Evolutionary conservation across 2,329 filamentous ascomycete genomes (phyloP).

Genomic region (Penicillium sp.): DNA sequence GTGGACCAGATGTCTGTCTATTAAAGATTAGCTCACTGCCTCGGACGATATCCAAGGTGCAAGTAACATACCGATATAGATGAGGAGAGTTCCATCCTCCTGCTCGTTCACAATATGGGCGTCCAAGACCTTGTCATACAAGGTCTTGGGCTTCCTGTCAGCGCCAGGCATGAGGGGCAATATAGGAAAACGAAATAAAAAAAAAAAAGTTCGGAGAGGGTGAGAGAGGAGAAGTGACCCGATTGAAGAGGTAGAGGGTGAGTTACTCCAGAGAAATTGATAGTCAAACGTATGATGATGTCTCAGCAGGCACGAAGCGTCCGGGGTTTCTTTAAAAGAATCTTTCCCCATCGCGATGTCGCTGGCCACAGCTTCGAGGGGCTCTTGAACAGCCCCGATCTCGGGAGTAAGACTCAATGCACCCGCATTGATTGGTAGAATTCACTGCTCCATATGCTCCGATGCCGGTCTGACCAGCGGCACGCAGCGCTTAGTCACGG

Average conservation of each 20-base stretch:
- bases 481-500: conserved; percentile 22
- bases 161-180: conserved; percentile 72
- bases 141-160: conserved; percentile 74
- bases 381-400: conserved; percentile 33
- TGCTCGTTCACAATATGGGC: conserved; percentile 95
- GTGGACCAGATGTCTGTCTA: conserved; percentile 93
- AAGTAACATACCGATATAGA: conserved; percentile 79
- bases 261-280: background rate
- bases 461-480: conserved; percentile 16
- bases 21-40: conserved; percentile 28
- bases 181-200: conserved; percentile 11
- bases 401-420: conserved; percentile 43
- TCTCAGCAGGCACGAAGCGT: conserved; percentile 7
- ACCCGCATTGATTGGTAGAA: conserved; percentile 31
- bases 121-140: conserved; percentile 97
- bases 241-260: conserved; percentile 9
- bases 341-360: conserved; percentile 38
- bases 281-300: conserved; percentile 2
- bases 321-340: conserved; percentile 28
- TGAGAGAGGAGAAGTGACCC: background rate
- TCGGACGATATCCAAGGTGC: background rate
- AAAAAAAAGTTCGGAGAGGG: background rate
- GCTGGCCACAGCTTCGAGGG: conserved; percentile 37
- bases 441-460: conserved; percentile 2
- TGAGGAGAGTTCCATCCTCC: conserved; percentile 86